Conservation (phyloP, 345 rosid genomes). For the Limnanthes douglasii region DNA sequence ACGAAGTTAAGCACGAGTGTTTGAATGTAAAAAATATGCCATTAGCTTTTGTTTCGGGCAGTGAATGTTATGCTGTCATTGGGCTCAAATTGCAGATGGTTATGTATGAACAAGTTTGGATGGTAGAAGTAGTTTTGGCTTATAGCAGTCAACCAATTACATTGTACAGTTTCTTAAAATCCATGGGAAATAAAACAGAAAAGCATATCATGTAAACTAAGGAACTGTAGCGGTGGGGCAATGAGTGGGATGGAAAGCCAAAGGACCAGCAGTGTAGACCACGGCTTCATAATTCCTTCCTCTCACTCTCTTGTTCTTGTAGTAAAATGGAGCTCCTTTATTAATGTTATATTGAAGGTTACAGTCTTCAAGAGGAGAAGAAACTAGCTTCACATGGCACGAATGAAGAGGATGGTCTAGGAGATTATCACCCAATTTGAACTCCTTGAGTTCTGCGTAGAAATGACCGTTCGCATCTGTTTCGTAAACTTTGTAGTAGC, state of each 20-base stretch:
- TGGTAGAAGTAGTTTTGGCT: too few relatives aligned
- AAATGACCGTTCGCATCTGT: conserved; percentile 35
- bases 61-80: too few relatives aligned
- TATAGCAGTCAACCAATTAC: too few relatives aligned
- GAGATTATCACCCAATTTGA: conserved; percentile 17
- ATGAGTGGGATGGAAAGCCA: conserved; percentile 46
- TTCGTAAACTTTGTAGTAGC: conserved; percentile 31
- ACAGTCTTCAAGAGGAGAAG: conserved; percentile 32
- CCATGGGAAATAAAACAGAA: too few relatives aligned
- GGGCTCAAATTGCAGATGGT: too few relatives aligned
- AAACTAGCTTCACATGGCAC: conserved; percentile 42
- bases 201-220: too few relatives aligned
- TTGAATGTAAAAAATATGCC: too few relatives aligned
- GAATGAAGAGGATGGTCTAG: conserved; percentile 52
- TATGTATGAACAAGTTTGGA: too few relatives aligned
- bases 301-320: conserved; percentile 18
- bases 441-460: conserved; percentile 35
- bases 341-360: conserved; percentile 35
- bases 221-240: conserved; percentile 24
- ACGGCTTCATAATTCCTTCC: conserved; percentile 22
- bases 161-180: too few relatives aligned
- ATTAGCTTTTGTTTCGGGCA: too few relatives aligned
- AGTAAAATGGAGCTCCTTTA: conserved; percentile 30
- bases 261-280: conserved; percentile 42
- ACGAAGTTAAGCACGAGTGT: too few relatives aligned